A percentile compares a stretch with the other conserved stretches of the same genome.
These are phyloP conservation scores for Colletotrichum zoysiae DNA, from an alignment of 2,329 filamentous ascomycete genomes.

Conservation along the genomic window DNA sequence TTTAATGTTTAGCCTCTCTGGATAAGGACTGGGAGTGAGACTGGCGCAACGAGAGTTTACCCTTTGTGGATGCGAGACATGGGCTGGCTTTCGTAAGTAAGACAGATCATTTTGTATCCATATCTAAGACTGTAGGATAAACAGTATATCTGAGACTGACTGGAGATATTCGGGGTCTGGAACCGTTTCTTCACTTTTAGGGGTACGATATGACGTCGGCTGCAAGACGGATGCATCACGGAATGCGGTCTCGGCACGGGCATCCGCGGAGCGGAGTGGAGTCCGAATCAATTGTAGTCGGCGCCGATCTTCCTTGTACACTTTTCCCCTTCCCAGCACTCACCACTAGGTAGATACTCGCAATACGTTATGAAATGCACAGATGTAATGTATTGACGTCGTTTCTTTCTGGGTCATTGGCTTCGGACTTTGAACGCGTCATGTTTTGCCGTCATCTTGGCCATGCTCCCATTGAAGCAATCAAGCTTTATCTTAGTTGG, in stretches of 20 bases:
- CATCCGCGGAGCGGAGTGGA: background rate
- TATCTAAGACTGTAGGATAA: background rate
- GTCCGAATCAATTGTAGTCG: background rate
- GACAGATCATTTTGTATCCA: constrained; percentile 10
- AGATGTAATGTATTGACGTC: background rate
- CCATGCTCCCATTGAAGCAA: background rate
- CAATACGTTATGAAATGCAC: background rate
- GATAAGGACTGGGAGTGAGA: constrained; percentile 24
- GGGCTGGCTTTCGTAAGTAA: constrained; percentile 3
- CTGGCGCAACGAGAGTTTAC: constrained; percentile 19
- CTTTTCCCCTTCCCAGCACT: constrained; percentile 1
- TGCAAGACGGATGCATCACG: constrained; percentile 17
- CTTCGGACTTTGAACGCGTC: background rate
- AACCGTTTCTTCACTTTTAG: constrained; percentile 7
- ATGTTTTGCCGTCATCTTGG: background rate
- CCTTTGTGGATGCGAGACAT: constrained; percentile 32
- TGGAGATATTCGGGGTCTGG: background rate
- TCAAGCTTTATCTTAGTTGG: constrained; percentile 28
- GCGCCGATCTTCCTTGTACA: constrained; percentile 15
- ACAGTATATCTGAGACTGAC: background rate
- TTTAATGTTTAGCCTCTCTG: background rate
- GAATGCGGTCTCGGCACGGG: constrained; percentile 17
- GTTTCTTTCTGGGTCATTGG: constrained; percentile 27
- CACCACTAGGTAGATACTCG: background rate
- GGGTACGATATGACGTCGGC: constrained; percentile 2